phyloP scores from a whole-genome alignment of 192 early-diverging fungal species.

The Backusella australiensis region DNA sequence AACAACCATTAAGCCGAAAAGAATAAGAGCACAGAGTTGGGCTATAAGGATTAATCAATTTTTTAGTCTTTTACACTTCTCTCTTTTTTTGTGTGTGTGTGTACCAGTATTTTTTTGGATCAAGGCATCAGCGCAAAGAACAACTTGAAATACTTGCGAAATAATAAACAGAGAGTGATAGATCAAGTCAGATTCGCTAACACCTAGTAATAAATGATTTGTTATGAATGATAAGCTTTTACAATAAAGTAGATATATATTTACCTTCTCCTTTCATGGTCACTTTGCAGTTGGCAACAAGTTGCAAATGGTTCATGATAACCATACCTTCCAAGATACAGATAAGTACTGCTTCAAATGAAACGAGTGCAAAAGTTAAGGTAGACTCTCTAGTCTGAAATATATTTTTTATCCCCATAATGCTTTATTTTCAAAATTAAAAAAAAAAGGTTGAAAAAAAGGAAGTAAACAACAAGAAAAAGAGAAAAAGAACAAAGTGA shows the following conservation, averaged over 20 bases:
- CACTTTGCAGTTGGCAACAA: conserved; percentile 31
- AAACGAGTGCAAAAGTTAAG: conserved; percentile 24
- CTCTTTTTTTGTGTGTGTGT: neutral
- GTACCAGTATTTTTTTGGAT: conserved; percentile 37
- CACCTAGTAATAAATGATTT: conserved; percentile 17
- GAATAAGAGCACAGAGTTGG: conserved; percentile 28
- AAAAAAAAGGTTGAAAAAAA: neutral
- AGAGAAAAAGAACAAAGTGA: neutral
- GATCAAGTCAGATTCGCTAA: conserved; percentile 39
- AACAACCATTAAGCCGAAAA: conserved; percentile 37
- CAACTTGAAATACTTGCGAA: conserved; percentile 38
- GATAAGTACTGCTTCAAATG: conserved; percentile 26
- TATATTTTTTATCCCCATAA: neutral
- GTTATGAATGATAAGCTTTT: neutral
- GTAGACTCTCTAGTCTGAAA: conserved; percentile 24
- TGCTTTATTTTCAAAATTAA: neutral
- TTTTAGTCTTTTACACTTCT: neutral
- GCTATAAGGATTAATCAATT: conserved; percentile 9
- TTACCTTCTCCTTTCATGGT: conserved; percentile 20
- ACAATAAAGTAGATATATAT: neutral
- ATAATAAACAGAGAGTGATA: conserved; percentile 40
- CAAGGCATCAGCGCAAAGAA: conserved; percentile 33
- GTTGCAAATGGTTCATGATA: conserved; percentile 21
- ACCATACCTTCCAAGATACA: conserved; percentile 34
- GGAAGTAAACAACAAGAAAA: neutral